Conservation (phyloP, 495 filamentous ascomycete species). For the Xylaria acuta region DNA sequence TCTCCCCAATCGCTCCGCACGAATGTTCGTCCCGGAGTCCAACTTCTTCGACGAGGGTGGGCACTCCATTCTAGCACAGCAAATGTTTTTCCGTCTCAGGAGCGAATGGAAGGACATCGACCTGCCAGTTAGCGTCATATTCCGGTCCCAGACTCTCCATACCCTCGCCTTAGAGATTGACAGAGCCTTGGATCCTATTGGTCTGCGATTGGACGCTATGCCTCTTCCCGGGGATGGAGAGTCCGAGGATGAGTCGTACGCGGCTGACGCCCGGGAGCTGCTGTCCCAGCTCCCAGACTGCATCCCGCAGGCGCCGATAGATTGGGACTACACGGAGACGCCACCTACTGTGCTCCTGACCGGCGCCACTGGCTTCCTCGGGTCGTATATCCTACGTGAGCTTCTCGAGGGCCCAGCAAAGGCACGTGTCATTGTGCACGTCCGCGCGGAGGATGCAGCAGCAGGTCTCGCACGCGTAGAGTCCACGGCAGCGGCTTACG, state of each 20-base stretch:
- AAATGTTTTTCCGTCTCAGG: constrained; percentile 73
- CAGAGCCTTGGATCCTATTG: too few species aligned
- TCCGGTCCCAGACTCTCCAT: too few species aligned
- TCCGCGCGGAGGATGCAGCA: constrained; percentile 52
- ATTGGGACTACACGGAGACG: too few species aligned
- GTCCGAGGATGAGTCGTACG: too few species aligned
- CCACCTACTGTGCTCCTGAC: constrained; percentile 76
- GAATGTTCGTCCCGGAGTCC: constrained; percentile 68
- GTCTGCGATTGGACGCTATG: too few species aligned
- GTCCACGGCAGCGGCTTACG: constrained; percentile 55
- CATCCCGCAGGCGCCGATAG: too few species aligned
- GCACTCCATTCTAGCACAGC: constrained; percentile 85
- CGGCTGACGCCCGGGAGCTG: too few species aligned
- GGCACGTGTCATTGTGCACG: constrained; percentile 69
- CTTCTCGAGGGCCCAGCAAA: not conserved
- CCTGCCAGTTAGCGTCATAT: constrained; percentile 61
- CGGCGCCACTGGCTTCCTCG: constrained; percentile 91
- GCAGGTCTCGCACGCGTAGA: not conserved
- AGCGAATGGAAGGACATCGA: constrained; percentile 70
- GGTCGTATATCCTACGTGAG: constrained; percentile 70
- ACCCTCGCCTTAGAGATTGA: too few species aligned
- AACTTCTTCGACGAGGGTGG: constrained; percentile 90
- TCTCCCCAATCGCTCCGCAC: constrained; percentile 61
- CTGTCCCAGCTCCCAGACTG: too few species aligned
- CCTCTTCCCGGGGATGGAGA: too few species aligned